A percentile compares a stretch with the other conserved stretches of the same genome.
phyloP scores from a whole-genome alignment of 75 land plant species.

The Azolla pinnata region DNA sequence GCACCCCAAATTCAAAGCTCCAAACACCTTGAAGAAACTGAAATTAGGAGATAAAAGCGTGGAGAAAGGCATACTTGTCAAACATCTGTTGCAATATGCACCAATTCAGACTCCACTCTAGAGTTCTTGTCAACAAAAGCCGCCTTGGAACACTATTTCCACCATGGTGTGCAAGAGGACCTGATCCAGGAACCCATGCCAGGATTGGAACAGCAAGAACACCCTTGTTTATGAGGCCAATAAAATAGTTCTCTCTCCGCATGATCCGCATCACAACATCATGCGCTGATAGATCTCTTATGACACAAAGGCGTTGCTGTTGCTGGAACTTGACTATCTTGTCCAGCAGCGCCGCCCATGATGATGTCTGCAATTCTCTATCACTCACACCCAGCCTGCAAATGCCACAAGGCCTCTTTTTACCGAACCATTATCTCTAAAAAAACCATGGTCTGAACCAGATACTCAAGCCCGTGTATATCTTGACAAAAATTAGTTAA shows the following conservation, averaged over 20 bases:
- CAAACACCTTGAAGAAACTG: too few relatives aligned
- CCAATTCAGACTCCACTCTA: constrained; percentile 97
- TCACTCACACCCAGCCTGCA: constrained; percentile 81
- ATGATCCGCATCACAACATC: constrained; percentile 92
- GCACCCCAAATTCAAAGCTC: too few relatives aligned
- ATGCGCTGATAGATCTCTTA: constrained; percentile 81
- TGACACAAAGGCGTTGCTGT: constrained; percentile 59
- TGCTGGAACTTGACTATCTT: constrained; percentile 68
- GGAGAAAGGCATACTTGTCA: constrained; percentile 54
- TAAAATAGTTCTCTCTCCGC: constrained; percentile 96
- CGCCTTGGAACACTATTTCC: constrained; percentile 33
- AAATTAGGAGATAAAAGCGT: background rate
- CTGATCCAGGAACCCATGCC: constrained; percentile 89
- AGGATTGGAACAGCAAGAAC: constrained; percentile 72
- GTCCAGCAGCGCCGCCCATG: constrained; percentile 76
- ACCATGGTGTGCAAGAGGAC: constrained; percentile 45
- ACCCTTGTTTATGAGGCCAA: constrained; percentile 96
- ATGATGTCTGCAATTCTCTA: constrained; percentile 70
- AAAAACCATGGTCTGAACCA: too few relatives aligned
- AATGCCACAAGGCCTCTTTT: constrained; percentile 1
- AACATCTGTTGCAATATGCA: constrained; percentile 96
- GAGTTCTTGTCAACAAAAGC: constrained; percentile 63
- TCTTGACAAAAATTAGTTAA: too few relatives aligned
- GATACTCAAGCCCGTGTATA: too few relatives aligned
- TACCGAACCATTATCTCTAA: too few relatives aligned